A percentile compares a stretch with the other conserved stretches of the same genome.
Evolutionary conservation across 352 stramenopile genomes (phyloP).

Genomic region (Pythium dissotocum): DNA sequence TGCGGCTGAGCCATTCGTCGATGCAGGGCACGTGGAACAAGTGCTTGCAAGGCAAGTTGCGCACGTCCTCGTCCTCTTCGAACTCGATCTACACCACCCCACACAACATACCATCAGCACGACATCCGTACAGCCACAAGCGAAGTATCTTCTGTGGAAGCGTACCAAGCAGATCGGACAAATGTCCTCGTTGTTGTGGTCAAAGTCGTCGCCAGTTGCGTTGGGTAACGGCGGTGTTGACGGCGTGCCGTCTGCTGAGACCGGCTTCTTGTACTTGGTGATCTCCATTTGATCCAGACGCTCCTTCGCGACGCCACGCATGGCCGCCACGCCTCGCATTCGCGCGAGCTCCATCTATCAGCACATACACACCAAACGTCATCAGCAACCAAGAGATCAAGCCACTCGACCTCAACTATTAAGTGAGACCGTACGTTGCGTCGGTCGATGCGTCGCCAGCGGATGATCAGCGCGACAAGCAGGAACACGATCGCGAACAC

Average conservation of each 20-base stretch:
- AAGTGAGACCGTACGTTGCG: constrained; percentile 44
- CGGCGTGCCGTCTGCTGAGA: constrained; percentile 3
- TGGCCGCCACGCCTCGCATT: constrained; percentile 37
- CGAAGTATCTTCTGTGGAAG: not conserved
- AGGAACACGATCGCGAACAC: constrained; percentile 64
- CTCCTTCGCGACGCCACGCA: constrained; percentile 61
- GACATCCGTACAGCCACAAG: not conserved
- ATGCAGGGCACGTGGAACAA: constrained; percentile 91
- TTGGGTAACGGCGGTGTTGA: constrained; percentile 6
- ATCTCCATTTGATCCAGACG: constrained; percentile 61
- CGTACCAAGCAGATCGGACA: constrained; percentile 76
- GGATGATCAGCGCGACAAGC: constrained; percentile 58
- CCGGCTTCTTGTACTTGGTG: constrained; percentile 58
- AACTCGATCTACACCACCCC: constrained; percentile 57
- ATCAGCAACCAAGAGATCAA: constrained; percentile 1
- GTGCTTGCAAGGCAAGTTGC: constrained; percentile 83
- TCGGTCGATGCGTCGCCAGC: constrained; percentile 60
- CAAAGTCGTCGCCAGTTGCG: not conserved
- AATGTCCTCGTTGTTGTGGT: constrained; percentile 52
- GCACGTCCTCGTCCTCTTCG: constrained; percentile 71
- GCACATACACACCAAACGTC: not conserved
- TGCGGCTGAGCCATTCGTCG: constrained; percentile 85
- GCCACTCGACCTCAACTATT: constrained; percentile 2
- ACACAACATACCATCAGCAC: not conserved
- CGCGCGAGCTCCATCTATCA: constrained; percentile 52